A percentile compares a stretch with the other conserved stretches of the same genome.
Evolutionary conservation across 805 yeast species (phyloP).

Genomic region (Candida krabiensis): DNA sequence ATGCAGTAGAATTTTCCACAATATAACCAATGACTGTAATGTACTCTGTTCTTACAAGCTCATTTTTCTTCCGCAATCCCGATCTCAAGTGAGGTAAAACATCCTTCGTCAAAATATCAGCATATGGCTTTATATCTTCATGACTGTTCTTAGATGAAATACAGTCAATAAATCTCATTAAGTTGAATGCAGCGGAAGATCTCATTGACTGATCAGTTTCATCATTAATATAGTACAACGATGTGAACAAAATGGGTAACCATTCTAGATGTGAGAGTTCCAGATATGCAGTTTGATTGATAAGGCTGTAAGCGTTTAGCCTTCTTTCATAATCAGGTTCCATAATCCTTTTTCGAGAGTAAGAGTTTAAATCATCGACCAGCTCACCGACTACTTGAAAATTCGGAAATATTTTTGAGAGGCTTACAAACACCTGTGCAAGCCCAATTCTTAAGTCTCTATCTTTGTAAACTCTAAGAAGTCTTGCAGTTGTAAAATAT

Average conservation of each 20-base stretch:
- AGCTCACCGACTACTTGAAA: constrained; percentile 48
- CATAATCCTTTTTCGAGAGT: constrained; percentile 56
- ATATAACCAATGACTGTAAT: constrained; percentile 64
- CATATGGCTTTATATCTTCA: constrained; percentile 31
- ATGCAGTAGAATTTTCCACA: constrained; percentile 46
- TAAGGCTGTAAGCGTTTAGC: constrained; percentile 59
- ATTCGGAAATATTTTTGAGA: constrained; percentile 53
- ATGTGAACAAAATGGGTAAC: constrained; percentile 72
- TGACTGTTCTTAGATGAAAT: constrained; percentile 32
- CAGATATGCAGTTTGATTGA: constrained; percentile 56
- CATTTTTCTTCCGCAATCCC: constrained; percentile 65
- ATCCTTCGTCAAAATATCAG: constrained; percentile 47
- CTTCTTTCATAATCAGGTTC: constrained; percentile 81
- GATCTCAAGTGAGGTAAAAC: constrained; percentile 64
- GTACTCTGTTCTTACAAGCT: constrained; percentile 69
- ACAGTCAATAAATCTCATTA: constrained; percentile 66
- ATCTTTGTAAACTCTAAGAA: constrained; percentile 61
- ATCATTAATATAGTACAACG: constrained; percentile 72
- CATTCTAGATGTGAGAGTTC: constrained; percentile 58
- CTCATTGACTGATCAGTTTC: constrained; percentile 78
- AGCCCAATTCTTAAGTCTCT: constrained; percentile 61
- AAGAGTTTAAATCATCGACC: constrained; percentile 70
- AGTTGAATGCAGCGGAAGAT: constrained; percentile 65
- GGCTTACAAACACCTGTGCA: constrained; percentile 55
- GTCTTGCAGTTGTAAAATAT: constrained; percentile 31